Conservation (phyloP, 2,329 filamentous ascomycete species). For the Aspergillus thermomutatus region DNA sequence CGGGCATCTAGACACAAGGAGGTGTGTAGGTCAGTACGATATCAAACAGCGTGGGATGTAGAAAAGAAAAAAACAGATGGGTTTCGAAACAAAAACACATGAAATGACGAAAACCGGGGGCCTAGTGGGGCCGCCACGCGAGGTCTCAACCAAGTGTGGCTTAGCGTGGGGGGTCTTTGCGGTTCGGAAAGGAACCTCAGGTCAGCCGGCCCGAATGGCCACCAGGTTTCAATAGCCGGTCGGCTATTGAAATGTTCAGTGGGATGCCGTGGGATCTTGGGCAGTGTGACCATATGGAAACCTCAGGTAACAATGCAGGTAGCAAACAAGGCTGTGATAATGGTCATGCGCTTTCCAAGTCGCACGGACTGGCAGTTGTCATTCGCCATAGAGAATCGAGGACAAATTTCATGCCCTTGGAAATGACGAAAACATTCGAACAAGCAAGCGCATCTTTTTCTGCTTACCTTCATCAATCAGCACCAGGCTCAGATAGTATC, state of each 20-base stretch:
- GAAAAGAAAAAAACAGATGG: background rate
- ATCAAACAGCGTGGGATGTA: background rate
- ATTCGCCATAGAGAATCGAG: background rate
- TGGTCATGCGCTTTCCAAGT: background rate
- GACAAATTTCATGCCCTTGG: background rate
- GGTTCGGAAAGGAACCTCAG: background rate
- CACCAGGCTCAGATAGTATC: slow-evolving; percentile 95
- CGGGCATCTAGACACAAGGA: slow-evolving; percentile 66
- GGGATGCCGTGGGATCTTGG: slow-evolving; percentile 16
- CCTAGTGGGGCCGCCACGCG: slow-evolving; percentile 22
- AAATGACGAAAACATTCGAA: background rate
- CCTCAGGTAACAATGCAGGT: slow-evolving; percentile 14
- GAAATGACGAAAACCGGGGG: slow-evolving; percentile 15
- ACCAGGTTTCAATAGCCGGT: slow-evolving; percentile 31
- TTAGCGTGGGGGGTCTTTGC: slow-evolving; percentile 31
- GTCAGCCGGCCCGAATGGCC: slow-evolving; percentile 17
- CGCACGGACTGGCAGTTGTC: background rate
- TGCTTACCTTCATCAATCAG: slow-evolving; percentile 82
- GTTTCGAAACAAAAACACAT: slow-evolving; percentile 1
- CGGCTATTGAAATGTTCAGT: slow-evolving; percentile 28
- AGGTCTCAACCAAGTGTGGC: slow-evolving; percentile 13
- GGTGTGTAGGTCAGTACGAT: slow-evolving; percentile 11
- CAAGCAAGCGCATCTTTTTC: slow-evolving; percentile 1
- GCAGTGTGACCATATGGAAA: slow-evolving; percentile 3
- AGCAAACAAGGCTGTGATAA: slow-evolving; percentile 6